These are phyloP conservation scores for Aspergillus sp. DNA, from an alignment of 2,329 filamentous ascomycete genomes.

Conservation along the genomic window DNA sequence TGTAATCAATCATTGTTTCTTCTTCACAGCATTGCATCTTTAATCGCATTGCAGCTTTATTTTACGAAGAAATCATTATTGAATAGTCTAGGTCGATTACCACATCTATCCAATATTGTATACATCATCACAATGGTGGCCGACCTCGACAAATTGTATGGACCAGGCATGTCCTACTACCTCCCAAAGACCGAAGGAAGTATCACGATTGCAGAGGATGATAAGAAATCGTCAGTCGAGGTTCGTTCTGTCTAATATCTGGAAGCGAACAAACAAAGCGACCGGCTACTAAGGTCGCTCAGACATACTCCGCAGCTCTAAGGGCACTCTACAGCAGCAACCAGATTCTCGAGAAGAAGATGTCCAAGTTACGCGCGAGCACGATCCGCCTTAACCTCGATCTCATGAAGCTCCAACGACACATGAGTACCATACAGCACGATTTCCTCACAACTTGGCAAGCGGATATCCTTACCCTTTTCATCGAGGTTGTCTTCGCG, in stretches of 20 bases:
- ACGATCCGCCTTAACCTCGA: slow-evolving; percentile 18
- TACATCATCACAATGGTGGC: slow-evolving; percentile 7
- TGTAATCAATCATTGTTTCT: not conserved
- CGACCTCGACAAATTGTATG: slow-evolving; percentile 10
- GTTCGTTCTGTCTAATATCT: slow-evolving; percentile 5
- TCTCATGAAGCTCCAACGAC: slow-evolving; percentile 18
- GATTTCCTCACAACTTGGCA: slow-evolving; percentile 28
- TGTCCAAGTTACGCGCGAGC: slow-evolving; percentile 17
- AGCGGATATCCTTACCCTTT: slow-evolving; percentile 28
- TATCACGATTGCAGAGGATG: not conserved
- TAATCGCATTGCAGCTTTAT: slow-evolving; percentile 1
- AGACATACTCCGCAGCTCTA: slow-evolving; percentile 16
- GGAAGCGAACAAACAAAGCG: not conserved
- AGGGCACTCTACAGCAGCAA: slow-evolving; percentile 19
- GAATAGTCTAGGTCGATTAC: not conserved
- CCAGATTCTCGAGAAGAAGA: slow-evolving; percentile 17
- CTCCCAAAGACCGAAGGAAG: slow-evolving; percentile 3
- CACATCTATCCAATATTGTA: not conserved
- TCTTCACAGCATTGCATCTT: not conserved
- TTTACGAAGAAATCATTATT: not conserved
- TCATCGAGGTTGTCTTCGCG: slow-evolving; percentile 26
- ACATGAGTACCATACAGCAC: slow-evolving; percentile 19
- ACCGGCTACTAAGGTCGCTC: not conserved
- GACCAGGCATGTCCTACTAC: slow-evolving; percentile 18
- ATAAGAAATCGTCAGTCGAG: slow-evolving; percentile 3